Percentiles rank a stretch among this genome's conserved stretches.
Conservation (phyloP, 192 early-diverging fungal species). For the Gamsiella multidivaricata region DNA sequence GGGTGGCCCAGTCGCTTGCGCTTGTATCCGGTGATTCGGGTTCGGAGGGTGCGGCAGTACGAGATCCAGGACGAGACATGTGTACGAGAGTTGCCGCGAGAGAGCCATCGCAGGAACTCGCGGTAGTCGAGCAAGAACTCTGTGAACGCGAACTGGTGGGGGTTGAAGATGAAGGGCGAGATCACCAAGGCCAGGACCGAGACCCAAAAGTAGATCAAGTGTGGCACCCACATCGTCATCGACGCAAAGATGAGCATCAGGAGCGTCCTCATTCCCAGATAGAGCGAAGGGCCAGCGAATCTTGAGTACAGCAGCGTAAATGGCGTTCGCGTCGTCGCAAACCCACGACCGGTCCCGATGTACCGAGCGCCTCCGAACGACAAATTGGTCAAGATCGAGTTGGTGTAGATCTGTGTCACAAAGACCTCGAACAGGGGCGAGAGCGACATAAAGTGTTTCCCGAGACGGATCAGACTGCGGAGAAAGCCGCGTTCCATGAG, state of each 20-base stretch:
- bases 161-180: slow-evolving; percentile 89
- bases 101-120: slow-evolving; percentile 85
- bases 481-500: slow-evolving; percentile 86
- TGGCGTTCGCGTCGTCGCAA: slow-evolving; percentile 81
- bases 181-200: slow-evolving; percentile 79
- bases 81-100: slow-evolving; percentile 79
- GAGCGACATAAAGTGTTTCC: slow-evolving; percentile 84
- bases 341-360: slow-evolving; percentile 87
- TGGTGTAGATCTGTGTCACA: slow-evolving; percentile 86
- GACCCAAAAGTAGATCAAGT: slow-evolving; percentile 86
- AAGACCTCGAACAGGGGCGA: slow-evolving; percentile 88
- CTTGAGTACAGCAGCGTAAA: slow-evolving; percentile 81
- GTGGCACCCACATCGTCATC: slow-evolving; percentile 76
- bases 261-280: slow-evolving; percentile 77
- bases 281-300: slow-evolving; percentile 80
- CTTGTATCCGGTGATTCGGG: slow-evolving; percentile 83
- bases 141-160: slow-evolving; percentile 84
- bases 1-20: slow-evolving; percentile 77
- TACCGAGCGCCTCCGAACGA: slow-evolving; percentile 85
- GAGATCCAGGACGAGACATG: slow-evolving; percentile 85
- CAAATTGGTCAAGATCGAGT: slow-evolving; percentile 83
- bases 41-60: slow-evolving; percentile 76
- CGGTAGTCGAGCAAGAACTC: slow-evolving; percentile 86
- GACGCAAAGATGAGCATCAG: slow-evolving; percentile 81
- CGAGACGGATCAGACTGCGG: slow-evolving; percentile 75